Percentiles rank a stretch among this genome's conserved stretches.
Evolutionary conservation across 2,329 filamentous ascomycete species (phyloP).

Genomic region (Xylaria multiplex): DNA sequence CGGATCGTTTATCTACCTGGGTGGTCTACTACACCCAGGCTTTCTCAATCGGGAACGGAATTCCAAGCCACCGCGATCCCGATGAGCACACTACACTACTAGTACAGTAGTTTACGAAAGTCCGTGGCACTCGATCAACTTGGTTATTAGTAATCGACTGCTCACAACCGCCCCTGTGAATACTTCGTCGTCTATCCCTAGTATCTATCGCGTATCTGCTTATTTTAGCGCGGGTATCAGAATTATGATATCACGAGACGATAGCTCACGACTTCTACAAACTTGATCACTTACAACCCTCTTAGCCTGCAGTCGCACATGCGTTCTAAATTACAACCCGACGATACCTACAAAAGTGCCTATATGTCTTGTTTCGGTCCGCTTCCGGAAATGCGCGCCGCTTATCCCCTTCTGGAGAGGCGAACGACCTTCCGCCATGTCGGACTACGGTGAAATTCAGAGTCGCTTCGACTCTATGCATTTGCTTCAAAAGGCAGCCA

Average conservation of each 20-base stretch:
- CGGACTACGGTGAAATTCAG: slow-evolving; percentile 20
- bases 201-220: background rate
- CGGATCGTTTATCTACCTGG: slow-evolving; percentile 2
- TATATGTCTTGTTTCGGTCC: background rate
- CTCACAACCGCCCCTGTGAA: background rate
- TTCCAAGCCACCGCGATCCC: slow-evolving; percentile 25
- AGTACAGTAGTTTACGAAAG: slow-evolving; percentile 11
- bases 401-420: slow-evolving; percentile 13
- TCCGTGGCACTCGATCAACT: slow-evolving; percentile 5
- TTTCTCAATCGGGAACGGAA: slow-evolving; percentile 37
- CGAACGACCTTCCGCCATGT: slow-evolving; percentile 13
- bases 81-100: background rate
- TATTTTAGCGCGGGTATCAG: background rate
- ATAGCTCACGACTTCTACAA: background rate
- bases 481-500: slow-evolving; percentile 9
- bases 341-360: background rate
- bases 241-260: background rate
- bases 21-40: slow-evolving; percentile 10
- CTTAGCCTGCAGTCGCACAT: background rate
- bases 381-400: slow-evolving; percentile 32
- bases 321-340: background rate
- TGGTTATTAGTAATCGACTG: background rate
- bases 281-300: background rate
- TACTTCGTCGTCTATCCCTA: background rate
- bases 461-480: background rate